A percentile compares a stretch with the other conserved stretches of the same genome.
phyloP scores from a whole-genome alignment of 148 eudicot genomes.

The Cornus florida region DNA sequence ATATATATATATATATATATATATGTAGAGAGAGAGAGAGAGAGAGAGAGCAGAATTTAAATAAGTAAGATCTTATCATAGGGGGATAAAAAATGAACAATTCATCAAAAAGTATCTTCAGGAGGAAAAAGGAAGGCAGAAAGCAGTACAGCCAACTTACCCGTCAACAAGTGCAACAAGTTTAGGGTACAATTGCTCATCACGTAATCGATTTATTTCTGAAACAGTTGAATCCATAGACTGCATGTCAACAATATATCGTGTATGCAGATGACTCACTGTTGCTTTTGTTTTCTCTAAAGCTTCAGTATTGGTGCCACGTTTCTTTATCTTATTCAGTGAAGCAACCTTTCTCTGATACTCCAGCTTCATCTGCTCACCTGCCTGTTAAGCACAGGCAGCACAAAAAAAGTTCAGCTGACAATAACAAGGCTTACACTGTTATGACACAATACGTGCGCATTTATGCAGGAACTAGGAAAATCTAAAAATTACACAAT shows the following conservation, averaged over 20 bases:
- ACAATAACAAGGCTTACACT: neutral
- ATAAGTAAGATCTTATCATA: neutral
- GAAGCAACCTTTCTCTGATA: conserved; percentile 86
- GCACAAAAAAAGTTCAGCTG: neutral
- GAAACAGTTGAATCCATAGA: conserved; percentile 96
- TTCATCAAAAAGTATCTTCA: neutral
- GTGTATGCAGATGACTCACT: conserved; percentile 91
- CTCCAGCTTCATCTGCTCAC: conserved; percentile 88
- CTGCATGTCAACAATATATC: conserved; percentile 97
- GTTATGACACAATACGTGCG: neutral
- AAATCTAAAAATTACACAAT: no score
- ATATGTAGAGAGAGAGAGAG: neutral
- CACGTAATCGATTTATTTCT: conserved; percentile 88
- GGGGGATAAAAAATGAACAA: neutral
- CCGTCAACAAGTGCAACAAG: conserved; percentile 84
- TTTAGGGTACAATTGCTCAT: conserved; percentile 81
- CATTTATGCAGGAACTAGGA: neutral
- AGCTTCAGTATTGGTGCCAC: conserved; percentile 56
- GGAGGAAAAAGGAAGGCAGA: neutral
- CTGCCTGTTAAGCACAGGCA: conserved; percentile 57
- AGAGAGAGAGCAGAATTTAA: neutral
- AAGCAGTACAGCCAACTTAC: conserved; percentile 41
- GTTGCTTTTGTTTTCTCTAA: conserved; percentile 93
- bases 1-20: no score
- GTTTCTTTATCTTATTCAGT: conserved; percentile 81